Evolutionary conservation across 2,329 filamentous ascomycete genomes (phyloP).

Genomic region (Davidsoniella australis): DNA sequence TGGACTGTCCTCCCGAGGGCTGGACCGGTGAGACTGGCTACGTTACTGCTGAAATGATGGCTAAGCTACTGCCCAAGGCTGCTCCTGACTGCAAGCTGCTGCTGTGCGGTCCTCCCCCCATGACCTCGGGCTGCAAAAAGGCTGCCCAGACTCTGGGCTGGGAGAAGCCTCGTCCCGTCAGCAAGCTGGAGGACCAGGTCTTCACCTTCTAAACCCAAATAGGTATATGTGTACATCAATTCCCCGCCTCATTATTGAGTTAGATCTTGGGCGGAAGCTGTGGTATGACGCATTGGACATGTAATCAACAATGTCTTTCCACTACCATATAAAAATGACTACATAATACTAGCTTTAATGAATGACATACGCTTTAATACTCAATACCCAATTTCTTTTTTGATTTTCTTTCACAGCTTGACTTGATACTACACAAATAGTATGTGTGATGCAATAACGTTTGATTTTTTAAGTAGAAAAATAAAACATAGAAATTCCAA

Average conservation of each 20-base stretch:
- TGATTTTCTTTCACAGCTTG: too few species aligned
- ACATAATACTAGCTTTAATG: too few species aligned
- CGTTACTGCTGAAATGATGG: conserved; percentile 85
- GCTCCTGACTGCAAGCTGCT: conserved; percentile 82
- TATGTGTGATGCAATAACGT: too few species aligned
- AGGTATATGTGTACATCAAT: not conserved
- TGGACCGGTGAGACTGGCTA: conserved; percentile 92
- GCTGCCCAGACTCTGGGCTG: conserved; percentile 75
- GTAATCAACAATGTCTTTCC: not conserved
- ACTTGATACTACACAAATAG: too few species aligned
- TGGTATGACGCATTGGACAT: not conserved
- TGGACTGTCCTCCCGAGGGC: conserved; percentile 84
- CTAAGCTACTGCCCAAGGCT: conserved; percentile 68
- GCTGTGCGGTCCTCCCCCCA: conserved; percentile 87
- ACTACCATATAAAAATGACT: too few species aligned
- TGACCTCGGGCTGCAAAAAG: conserved; percentile 97
- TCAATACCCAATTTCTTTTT: too few species aligned
- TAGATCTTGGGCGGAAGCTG: not conserved
- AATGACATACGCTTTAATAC: too few species aligned
- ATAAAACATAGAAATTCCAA: not conserved
- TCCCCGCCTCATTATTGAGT: not conserved
- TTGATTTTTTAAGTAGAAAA: too few species aligned
- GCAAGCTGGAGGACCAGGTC: conserved; percentile 95
- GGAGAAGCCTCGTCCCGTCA: conserved; percentile 82
- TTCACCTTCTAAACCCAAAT: conserved; percentile 55